Evolutionary conservation across 306 rosid genomes (phyloP), one percentile per base, ranked within the genome.

Genomic region (Pyrus communis): DNA sequence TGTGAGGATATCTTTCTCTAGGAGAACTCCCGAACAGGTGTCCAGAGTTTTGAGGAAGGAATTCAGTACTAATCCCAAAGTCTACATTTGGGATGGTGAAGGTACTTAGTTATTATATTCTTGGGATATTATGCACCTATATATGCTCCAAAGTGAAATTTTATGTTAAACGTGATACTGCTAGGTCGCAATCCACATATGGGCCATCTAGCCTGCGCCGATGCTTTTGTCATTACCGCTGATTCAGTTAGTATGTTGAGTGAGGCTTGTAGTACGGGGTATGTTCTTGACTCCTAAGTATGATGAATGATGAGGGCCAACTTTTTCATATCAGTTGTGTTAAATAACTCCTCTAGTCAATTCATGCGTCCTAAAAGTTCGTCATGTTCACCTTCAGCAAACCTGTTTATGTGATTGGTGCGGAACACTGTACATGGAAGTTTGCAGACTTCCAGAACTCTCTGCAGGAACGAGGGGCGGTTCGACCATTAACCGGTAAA

Each of bases 221-320:
- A 89, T 85, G 97, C 97, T 74, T 92, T 95, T 81, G 91, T 92
- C 78, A 87, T 95, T 79, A 95, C 96, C 7, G 97, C 97, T 69
- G 98, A 92, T 85, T 92, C 98, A 49, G 93, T 92, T 65, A 95
- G 97, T 79, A 91, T 91, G 99, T 80, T 95, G 89, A 92, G 97
- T 83, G 97, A 92, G 88, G 97, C 96, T 78, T 89, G 99, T 82
- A 89, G 92, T 77, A 95, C 92, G 7, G 93, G 98, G 97, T 95
- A 90, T 81, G 94, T 84, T 43, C 58, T 54, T 5, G 75, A 35
- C 40, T 35, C 40, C 40, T 35, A 35, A 71, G 57, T 43, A 61
- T 82, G 67, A 83, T 67, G 71, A 55, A 49, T n/a, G 61, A 61
- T 13, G 14, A 9, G 5, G 51, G 23, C 59, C 58, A 63, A 61